phyloP scores from a whole-genome alignment of 768 basidiomycete genomes.

The Mycena rebaudengoi region DNA sequence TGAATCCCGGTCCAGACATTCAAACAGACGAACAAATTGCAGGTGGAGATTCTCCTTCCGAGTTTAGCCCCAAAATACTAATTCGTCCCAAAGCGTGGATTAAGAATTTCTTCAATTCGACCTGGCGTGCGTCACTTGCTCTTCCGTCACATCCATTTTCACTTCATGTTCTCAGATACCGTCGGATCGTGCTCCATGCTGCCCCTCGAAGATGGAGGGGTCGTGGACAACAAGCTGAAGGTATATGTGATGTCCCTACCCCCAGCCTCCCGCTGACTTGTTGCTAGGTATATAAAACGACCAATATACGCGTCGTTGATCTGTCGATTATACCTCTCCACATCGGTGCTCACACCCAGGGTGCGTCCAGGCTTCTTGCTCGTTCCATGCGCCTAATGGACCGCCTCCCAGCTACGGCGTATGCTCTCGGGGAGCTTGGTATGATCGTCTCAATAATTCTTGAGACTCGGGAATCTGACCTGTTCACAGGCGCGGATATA shows the following conservation, averaged over 20 bases:
- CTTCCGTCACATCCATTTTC: no score
- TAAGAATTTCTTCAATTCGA: no score
- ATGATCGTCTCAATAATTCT: background rate
- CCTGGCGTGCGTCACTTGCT: no score
- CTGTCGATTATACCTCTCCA: background rate
- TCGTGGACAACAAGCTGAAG: background rate
- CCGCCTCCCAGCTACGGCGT: background rate
- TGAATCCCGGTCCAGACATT: no score
- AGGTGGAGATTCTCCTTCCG: no score
- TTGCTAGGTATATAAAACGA: background rate
- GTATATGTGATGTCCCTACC: no score
- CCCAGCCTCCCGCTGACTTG: no score
- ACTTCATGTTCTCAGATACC: no score
- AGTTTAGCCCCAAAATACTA: no score
- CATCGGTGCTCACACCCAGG: background rate
- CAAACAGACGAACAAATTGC: no score
- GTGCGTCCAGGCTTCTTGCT: background rate
- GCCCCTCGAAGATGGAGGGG: background rate
- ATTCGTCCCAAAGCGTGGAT: no score
- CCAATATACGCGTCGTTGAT: background rate
- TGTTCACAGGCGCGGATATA: background rate
- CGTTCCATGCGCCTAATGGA: background rate
- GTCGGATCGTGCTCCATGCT: slow-evolving; percentile 7
- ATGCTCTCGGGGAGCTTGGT: slow-evolving; percentile 6
- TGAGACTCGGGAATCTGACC: background rate